These are phyloP conservation scores for Blattamonas nauphoetae DNA, from an alignment of 78 protist species.

Conservation along the genomic window DNA sequence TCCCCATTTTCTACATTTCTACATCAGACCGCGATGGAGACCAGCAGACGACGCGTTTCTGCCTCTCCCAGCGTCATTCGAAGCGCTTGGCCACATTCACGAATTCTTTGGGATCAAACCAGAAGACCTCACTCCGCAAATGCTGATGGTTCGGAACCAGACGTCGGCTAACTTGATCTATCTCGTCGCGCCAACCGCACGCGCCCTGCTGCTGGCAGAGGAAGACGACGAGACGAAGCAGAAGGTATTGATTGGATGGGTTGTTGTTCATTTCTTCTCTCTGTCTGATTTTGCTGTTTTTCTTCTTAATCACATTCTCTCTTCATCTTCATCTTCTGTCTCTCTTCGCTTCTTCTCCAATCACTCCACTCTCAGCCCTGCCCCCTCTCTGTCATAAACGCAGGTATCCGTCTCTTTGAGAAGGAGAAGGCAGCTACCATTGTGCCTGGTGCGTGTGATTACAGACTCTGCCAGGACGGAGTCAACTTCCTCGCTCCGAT, in stretches of 20 bases:
- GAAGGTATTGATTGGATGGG: too few species aligned
- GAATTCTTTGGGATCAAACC: too few species aligned
- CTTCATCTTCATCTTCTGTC: not conserved
- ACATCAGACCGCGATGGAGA: too few species aligned
- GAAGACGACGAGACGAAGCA: too few species aligned
- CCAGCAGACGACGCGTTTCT: too few species aligned
- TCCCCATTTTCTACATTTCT: too few species aligned
- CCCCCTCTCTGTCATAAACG: not conserved
- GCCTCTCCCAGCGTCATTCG: too few species aligned
- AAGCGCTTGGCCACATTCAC: too few species aligned
- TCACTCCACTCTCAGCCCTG: not conserved
- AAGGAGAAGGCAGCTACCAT: not conserved
- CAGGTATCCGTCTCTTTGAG: constrained; percentile 3
- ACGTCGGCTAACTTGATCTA: not conserved
- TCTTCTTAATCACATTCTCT: too few species aligned
- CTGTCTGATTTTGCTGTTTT: too few species aligned
- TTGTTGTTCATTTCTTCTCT: too few species aligned
- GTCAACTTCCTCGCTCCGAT: not conserved
- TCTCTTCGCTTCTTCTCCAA: not conserved
- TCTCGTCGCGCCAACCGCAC: not conserved
- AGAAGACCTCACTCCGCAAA: too few species aligned
- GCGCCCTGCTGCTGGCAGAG: not conserved
- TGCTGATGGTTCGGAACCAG: not conserved
- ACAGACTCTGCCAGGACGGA: not conserved
- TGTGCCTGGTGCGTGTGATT: not conserved